Base-by-base conservation (phyloP, 371 early-diverging fungal genomes). In the Actinomucor elegans region DNA sequence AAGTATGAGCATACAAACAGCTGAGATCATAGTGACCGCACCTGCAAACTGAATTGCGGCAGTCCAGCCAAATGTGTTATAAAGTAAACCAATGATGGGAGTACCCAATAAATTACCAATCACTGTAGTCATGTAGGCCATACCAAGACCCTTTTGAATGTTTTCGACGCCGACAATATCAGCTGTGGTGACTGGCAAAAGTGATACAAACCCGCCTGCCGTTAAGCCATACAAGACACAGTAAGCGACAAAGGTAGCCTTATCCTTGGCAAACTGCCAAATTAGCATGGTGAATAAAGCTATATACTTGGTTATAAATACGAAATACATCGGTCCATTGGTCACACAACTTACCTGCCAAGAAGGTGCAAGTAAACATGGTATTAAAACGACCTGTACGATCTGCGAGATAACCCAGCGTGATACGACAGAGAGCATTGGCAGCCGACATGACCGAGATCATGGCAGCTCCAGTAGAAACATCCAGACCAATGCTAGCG, bases 211-310 rank as follows among this genome's bases (percentile, higher is more conserved):
- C 0, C 73, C 81, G 9, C 85, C 83, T 26, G 77, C 72, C n/a
- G 76, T 73, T 7, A 81, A 58, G 1, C 86, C 86, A 40, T 80
- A 83, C 4, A 81, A 35, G 0, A 70, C 62, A 24, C 66, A 67
- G 29, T 48, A 73, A 0, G 48, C 59, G 2, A 43, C 53, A 50
- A 55, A 69, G 5, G 37, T 14, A 23, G 35, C 42, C 52, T 55
- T 56, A 55, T 3, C 88, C 83, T 1, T 75, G 76, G 31, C 84
- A 81, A 59, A 86, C 12, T 83, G 82, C 90, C 90, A 90, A 29
- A 87, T 50, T 3, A 85, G 43, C 59, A 86, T 69, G 6, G 80
- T 78, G 21, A 82, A 70, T 1, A 83, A 17, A 35, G 60, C 73
- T 69, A 33, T 27, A 9, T 29, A 15, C 10, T 33, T 12, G 7